These are phyloP conservation scores for Kwoniella dendrophila DNA, from an alignment of 768 basidiomycete genomes.

Conservation along the genomic window DNA sequence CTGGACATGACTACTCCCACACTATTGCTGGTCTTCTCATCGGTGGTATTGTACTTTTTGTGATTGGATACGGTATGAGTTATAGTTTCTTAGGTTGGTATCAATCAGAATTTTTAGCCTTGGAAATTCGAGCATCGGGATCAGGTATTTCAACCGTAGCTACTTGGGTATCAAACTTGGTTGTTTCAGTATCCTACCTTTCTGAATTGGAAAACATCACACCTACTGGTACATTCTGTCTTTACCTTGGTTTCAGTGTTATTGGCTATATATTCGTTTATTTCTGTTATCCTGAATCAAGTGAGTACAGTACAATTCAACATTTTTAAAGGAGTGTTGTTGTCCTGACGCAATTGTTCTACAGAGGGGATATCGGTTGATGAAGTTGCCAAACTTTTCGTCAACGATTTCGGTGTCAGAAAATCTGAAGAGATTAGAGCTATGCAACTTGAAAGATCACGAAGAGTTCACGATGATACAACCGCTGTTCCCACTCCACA, in stretches of 20 bases:
- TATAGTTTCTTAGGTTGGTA: slow-evolving; percentile 30
- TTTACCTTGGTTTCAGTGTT: slow-evolving; percentile 25
- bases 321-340: neutral
- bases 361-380: slow-evolving; percentile 21
- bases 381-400: slow-evolving; percentile 16
- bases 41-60: slow-evolving; percentile 28
- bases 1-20: slow-evolving; percentile 21
- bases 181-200: slow-evolving; percentile 32
- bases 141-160: slow-evolving; percentile 20
- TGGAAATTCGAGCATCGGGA: slow-evolving; percentile 32
- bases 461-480: neutral
- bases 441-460: neutral
- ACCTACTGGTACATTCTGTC: slow-evolving; percentile 26
- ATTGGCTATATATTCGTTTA: slow-evolving; percentile 25
- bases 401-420: slow-evolving; percentile 18
- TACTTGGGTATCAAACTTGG: slow-evolving; percentile 32
- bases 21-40: slow-evolving; percentile 22
- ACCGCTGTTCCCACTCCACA: no score
- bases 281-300: slow-evolving; percentile 35
- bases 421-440: slow-evolving; percentile 15
- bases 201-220: slow-evolving; percentile 23
- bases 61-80: slow-evolving; percentile 17
- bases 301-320: neutral
- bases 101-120: slow-evolving; percentile 26
- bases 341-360: neutral